Base-by-base conservation (phyloP, 2,329 filamentous ascomycete species). In the Beauveria caledonica region DNA sequence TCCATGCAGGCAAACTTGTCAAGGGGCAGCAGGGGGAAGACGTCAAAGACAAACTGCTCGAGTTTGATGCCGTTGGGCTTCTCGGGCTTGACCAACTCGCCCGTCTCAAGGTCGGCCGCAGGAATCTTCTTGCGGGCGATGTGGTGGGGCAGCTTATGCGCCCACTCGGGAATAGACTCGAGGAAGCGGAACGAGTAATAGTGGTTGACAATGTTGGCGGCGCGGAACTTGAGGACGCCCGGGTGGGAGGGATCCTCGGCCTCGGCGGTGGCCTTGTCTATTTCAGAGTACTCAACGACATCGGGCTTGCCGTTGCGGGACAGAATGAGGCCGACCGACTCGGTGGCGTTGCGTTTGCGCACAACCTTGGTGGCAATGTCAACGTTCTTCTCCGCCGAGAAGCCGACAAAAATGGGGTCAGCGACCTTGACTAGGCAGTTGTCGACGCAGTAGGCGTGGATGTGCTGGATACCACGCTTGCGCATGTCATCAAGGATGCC, bases 381-480 rank as follows among this genome's bases (percentile, higher is more conserved):
- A 67, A 97, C 93, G 63, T 91, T 78, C 74, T 93, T 90, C 56
- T 87, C 84, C 46, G 93, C 92, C 5, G 92, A 84, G 77, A 97
- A 97, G 67, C 94, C 94, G 68, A 97, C 87, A 78, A 99, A 97
- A 67, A 91, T 84, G 15, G 94, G 94, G 71, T 99, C 94, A 29
- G 93, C 93, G n/a, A 99, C 93, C 77, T 91, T 93, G 73, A 96
- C 93, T n/a, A 99, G 84, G 78, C 93, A 97, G 81, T 99, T 99
- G 79, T 99, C 94, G 50, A 99, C 94, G 71, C 94, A 97, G 82
- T 97, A 97, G 52, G 92, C 89, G 76, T 99, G 93, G 64, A 99
- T 88, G 78, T 99, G 94, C 80, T 96, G 78, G 71, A 97, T 89
- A 54, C 92, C 92, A 61, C 93, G 89, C 76, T 86, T 86, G 68